Percentiles rank a stretch among this genome's conserved stretches.
Evolutionary conservation across 176 grass and related monocot species (phyloP).

Genomic region (Oryza meyeriana): DNA sequence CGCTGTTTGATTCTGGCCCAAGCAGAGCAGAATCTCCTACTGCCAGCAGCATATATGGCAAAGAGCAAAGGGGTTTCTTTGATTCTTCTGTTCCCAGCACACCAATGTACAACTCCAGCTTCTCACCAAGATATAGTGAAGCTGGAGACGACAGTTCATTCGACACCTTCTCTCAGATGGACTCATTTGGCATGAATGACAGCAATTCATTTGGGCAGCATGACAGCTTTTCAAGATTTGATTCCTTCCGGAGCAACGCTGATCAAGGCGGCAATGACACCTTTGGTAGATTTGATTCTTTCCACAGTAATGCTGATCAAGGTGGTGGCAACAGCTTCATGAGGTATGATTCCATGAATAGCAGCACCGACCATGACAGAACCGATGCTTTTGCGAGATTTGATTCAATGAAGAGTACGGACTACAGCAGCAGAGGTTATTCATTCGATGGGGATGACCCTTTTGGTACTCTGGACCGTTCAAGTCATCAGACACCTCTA

Average conservation of each 20-base stretch:
- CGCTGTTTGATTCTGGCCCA: slow-evolving; percentile 64
- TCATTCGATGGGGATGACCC: slow-evolving; percentile 68
- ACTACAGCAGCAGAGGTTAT: slow-evolving; percentile 45
- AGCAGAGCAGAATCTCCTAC: slow-evolving; percentile 59
- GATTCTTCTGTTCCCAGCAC: slow-evolving; percentile 80
- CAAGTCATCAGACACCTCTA: slow-evolving; percentile 54
- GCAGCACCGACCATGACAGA: slow-evolving; percentile 61
- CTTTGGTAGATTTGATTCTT: slow-evolving; percentile 75
- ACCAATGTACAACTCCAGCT: slow-evolving; percentile 80
- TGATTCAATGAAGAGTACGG: slow-evolving; percentile 76
- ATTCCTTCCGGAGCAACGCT: slow-evolving; percentile 60
- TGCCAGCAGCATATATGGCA: slow-evolving; percentile 45
- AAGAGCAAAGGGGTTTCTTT: slow-evolving; percentile 68
- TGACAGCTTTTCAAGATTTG: slow-evolving; percentile 62
- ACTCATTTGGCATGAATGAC: slow-evolving; percentile 58
- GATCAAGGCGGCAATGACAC: slow-evolving; percentile 45
- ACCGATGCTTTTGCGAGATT: slow-evolving; percentile 55
- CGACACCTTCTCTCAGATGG: slow-evolving; percentile 62
- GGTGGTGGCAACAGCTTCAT: slow-evolving; percentile 46
- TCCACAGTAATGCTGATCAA: slow-evolving; percentile 67
- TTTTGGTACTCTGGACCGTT: slow-evolving; percentile 64
- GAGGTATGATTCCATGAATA: slow-evolving; percentile 73
- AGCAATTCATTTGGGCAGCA: slow-evolving; percentile 37
- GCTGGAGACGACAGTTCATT: slow-evolving; percentile 81
- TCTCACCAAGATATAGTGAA: slow-evolving; percentile 86